Conservation (phyloP, 2,329 filamentous ascomycete genomes). For the Fusarium hostae region DNA sequence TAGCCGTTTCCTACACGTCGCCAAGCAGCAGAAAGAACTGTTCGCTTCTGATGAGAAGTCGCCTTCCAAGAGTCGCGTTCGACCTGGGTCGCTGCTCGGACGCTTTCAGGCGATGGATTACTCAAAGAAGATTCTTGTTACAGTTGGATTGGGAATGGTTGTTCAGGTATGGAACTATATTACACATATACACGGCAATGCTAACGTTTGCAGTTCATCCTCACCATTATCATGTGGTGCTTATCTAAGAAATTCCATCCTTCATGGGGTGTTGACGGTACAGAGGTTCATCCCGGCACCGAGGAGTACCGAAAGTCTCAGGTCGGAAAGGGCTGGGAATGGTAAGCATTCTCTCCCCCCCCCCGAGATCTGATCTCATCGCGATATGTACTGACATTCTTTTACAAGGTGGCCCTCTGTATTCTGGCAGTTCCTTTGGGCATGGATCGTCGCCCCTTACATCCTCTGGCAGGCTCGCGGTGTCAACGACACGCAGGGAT, state of each 20-base stretch:
- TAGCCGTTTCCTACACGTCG: conserved; percentile 68
- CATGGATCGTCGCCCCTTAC: conserved; percentile 69
- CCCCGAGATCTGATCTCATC: neutral
- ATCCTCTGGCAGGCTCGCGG: conserved; percentile 70
- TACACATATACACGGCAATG: fast-evolving
- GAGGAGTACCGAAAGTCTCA: conserved; percentile 60
- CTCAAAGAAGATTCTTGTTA: conserved; percentile 59
- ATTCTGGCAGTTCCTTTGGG: conserved; percentile 73
- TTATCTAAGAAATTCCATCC: conserved; percentile 73
- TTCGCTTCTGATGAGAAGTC: conserved; percentile 38
- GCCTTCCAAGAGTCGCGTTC: conserved; percentile 19
- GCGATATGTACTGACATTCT: neutral
- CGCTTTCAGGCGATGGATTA: conserved; percentile 57
- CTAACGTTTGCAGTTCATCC: conserved; percentile 58
- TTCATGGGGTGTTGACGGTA: conserved; percentile 69
- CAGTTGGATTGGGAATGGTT: conserved; percentile 64
- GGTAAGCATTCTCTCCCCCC: conserved; percentile 54
- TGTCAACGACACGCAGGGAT: conserved; percentile 73
- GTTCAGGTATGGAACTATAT: conserved; percentile 59
- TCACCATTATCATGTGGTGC: conserved; percentile 70
- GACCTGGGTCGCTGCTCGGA: conserved; percentile 45
- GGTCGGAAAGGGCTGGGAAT: conserved; percentile 70
- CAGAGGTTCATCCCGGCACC: conserved; percentile 66
- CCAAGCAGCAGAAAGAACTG: conserved; percentile 62
- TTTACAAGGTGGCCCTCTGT: conserved; percentile 67